A percentile compares a stretch with the other conserved stretches of the same genome.
These are phyloP conservation scores for Pseudogymnoascus verrucosus DNA, from an alignment of 2,329 filamentous ascomycete genomes.

Conservation along the genomic window DNA sequence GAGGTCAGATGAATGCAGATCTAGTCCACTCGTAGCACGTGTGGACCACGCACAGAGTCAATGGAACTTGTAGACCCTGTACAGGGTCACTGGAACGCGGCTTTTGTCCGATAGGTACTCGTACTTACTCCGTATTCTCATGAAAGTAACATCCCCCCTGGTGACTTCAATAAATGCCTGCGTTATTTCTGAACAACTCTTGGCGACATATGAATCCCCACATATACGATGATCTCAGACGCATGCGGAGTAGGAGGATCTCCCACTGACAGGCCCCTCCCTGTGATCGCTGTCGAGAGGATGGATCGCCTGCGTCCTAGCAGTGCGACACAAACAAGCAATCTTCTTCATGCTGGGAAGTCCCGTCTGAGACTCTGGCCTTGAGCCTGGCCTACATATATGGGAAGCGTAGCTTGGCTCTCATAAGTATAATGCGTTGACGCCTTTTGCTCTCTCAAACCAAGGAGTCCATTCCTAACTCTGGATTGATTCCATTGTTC, in stretches of 20 bases:
- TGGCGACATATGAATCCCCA: not conserved
- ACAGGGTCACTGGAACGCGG: not conserved
- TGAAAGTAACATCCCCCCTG: not conserved
- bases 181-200: not conserved
- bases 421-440: not conserved
- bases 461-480: not conserved
- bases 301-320: not conserved
- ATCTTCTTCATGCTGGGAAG: not conserved
- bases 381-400: not conserved
- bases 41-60: not conserved
- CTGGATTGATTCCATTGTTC: not conserved
- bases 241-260: not conserved
- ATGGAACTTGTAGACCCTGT: not conserved
- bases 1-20: not conserved
- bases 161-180: not conserved
- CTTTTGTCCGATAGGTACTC: not conserved
- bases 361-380: not conserved
- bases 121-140: conserved; percentile 5
- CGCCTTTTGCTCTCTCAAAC: not conserved
- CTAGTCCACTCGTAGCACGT: conserved; percentile 5
- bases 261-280: not conserved
- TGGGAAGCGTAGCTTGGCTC: not conserved
- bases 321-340: not conserved
- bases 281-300: not conserved
- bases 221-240: not conserved